These are phyloP conservation scores for Xylaria hypoxylon DNA, from an alignment of 2,329 filamentous ascomycete genomes.

Conservation along the genomic window DNA sequence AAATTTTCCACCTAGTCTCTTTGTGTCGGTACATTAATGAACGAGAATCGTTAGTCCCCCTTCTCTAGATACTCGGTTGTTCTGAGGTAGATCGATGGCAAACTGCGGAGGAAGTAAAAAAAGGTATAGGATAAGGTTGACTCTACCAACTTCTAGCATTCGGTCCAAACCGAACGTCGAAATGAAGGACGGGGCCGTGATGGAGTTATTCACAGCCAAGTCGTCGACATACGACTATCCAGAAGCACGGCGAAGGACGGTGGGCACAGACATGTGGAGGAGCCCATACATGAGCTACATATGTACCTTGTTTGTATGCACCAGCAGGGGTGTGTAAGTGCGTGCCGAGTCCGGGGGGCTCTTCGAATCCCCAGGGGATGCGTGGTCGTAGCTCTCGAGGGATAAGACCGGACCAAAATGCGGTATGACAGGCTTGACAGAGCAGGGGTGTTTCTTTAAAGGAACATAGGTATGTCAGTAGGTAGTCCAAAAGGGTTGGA, in stretches of 20 bases:
- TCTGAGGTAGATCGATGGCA: slow-evolving; percentile 41
- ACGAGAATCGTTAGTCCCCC: slow-evolving; percentile 39
- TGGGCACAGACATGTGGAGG: slow-evolving; percentile 52
- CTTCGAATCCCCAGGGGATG: slow-evolving; percentile 46
- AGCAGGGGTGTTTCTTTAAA: slow-evolving; percentile 46
- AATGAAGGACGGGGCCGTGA: slow-evolving; percentile 47
- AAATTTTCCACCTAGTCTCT: slow-evolving; percentile 36
- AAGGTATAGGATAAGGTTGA: slow-evolving; percentile 39
- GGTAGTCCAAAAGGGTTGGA: slow-evolving; percentile 47
- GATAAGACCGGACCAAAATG: slow-evolving; percentile 45
- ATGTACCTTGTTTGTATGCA: slow-evolving; percentile 56
- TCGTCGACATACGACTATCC: slow-evolving; percentile 50
- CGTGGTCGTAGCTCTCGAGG: slow-evolving; percentile 45
- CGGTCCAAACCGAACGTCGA: slow-evolving; percentile 38
- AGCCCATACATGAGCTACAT: slow-evolving; percentile 53
- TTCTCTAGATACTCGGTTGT: slow-evolving; percentile 44
- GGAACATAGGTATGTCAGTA: slow-evolving; percentile 47
- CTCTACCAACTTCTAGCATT: slow-evolving; percentile 43
- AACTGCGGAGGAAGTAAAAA: slow-evolving; percentile 47
- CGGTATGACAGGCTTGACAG: slow-evolving; percentile 51
- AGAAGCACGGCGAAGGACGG: slow-evolving; percentile 50
- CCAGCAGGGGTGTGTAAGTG: slow-evolving; percentile 51
- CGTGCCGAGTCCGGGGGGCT: slow-evolving; percentile 49
- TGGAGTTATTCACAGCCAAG: slow-evolving; percentile 47
- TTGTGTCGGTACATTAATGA: slow-evolving; percentile 43